Percentiles rank a stretch among this genome's conserved stretches.
Conservation (phyloP, 73 alveolate genomes). For the Stentor coeruleus region DNA sequence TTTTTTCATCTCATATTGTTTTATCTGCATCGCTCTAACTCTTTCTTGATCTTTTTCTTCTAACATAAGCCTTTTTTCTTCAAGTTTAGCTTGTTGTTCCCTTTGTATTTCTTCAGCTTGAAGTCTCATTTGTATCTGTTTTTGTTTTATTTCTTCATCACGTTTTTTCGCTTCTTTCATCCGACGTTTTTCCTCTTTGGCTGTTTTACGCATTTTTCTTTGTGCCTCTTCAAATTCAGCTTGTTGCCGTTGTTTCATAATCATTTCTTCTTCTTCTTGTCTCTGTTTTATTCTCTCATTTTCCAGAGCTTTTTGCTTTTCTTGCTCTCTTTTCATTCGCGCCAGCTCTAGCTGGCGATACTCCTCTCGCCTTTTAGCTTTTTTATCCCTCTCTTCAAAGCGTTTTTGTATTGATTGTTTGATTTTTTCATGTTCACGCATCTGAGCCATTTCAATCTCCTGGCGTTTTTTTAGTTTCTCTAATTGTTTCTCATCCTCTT, state of each 20-base stretch:
- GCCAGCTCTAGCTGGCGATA: constrained; percentile 38
- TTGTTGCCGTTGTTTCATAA: constrained; percentile 37
- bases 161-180: constrained; percentile 28
- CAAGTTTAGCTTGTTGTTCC: constrained; percentile 22
- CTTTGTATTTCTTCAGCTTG: constrained; percentile 30
- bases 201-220: constrained; percentile 28
- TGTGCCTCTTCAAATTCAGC: constrained; percentile 38
- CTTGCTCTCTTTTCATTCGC: constrained; percentile 52
- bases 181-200: constrained; percentile 27
- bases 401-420: constrained; percentile 27
- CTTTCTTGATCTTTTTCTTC: constrained; percentile 38
- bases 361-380: constrained; percentile 39
- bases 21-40: background rate
- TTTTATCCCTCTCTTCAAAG: constrained; percentile 38
- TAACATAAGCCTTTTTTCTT: constrained; percentile 30
- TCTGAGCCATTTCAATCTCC: constrained; percentile 15
- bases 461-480: constrained; percentile 36
- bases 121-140: constrained; percentile 27
- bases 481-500: constrained; percentile 50
- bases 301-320: constrained; percentile 38
- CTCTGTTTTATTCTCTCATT: constrained; percentile 39
- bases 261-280: constrained; percentile 42
- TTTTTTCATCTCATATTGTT: constrained; percentile 23
- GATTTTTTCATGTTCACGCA: constrained; percentile 38
- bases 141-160: constrained; percentile 34